Evolutionary conservation across 2,329 filamentous ascomycete species (phyloP), one percentile per base, ranked within the genome.

Genomic region (Xylaria sp.): DNA sequence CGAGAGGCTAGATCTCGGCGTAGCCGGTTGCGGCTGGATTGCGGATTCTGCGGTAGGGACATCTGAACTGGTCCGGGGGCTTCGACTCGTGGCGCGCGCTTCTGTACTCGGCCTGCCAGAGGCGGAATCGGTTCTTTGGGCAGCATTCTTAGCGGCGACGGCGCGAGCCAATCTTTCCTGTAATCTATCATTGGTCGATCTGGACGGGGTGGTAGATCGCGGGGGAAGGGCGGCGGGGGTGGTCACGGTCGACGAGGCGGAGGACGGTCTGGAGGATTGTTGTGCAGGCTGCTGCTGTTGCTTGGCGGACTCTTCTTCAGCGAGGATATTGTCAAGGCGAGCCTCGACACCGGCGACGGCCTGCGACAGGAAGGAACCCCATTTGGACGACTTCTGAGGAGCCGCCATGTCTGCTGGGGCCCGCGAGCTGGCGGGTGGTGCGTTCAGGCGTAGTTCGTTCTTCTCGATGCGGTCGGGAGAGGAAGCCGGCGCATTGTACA

Each of bases 281-380:
- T 71, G 67, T 26, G 71, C 5, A 34, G 9, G 29, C 16, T 34
- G 63, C 53, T 73, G 75, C 50, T 69, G 70, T 56, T 71, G 74
- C 46, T 74, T 76, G 46, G 74, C 72, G 26, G 72, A 71, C 44
- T 88, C 85, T 50, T 90, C 86, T 62, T 97, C 92, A 49, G 91
- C 86, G 56, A 99, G 82, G 54, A 99, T 96, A 45, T 85, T 92
- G 72, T 99, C 94, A 55, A 99, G 83, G 40, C 90, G 87, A 55
- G 92, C 95, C 76, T 99, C 94, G 53, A 99, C 89, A 56, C 92
- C 92, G 50, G 92, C 92, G 56, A 97, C 91, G 60, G 93, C 92
- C 73, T 93, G 91, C 61, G 92, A 90, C 56, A 97, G 81, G 69
- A 96, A 88, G 26, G 85, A 86, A 42, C 88, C 89, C 89, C 89